Percentiles rank a stretch among this genome's conserved stretches.
Evolutionary conservation across 2,329 filamentous ascomycete species (phyloP).

Genomic region (Sporothrix protearum): DNA sequence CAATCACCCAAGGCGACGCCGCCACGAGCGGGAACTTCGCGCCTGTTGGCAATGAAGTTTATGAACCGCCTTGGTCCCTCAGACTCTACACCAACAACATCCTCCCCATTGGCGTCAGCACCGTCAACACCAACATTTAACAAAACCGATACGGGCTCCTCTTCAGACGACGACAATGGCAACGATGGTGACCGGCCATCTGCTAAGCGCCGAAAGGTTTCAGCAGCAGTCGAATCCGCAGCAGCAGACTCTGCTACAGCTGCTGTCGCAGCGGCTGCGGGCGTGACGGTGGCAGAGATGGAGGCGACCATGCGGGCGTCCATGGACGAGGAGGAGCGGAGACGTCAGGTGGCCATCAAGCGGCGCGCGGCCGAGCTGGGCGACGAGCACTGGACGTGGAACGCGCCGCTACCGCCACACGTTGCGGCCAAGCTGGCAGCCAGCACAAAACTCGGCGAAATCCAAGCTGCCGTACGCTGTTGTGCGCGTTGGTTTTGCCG

Average conservation of each 20-base stretch:
- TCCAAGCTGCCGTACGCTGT: constrained; percentile 44
- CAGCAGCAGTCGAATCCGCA: constrained; percentile 30
- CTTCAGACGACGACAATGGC: neutral
- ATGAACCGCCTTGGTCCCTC: constrained; percentile 84
- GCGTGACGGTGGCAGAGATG: constrained; percentile 43
- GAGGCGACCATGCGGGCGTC: constrained; percentile 62
- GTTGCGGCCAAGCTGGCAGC: constrained; percentile 32
- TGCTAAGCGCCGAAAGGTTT: constrained; percentile 61
- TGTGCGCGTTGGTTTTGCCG: constrained; percentile 55
- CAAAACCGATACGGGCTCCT: neutral
- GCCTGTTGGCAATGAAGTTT: constrained; percentile 93
- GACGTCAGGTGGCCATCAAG: constrained; percentile 58
- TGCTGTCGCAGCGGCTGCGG: constrained; percentile 26
- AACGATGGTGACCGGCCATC: constrained; percentile 36
- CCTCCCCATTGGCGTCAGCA: constrained; percentile 31
- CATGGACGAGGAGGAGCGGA: constrained; percentile 63
- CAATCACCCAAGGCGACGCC: constrained; percentile 34
- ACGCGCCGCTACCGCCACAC: constrained; percentile 41
- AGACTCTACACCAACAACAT: constrained; percentile 34
- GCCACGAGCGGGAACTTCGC: constrained; percentile 63
- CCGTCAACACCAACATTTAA: constrained; percentile 40
- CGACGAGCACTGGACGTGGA: constrained; percentile 74
- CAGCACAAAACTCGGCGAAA: constrained; percentile 28
- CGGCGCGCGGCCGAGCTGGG: constrained; percentile 59
- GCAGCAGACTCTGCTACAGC: constrained; percentile 37